Conservation (phyloP, 176 grass and related monocot genomes). For the Bromus sterilis region DNA sequence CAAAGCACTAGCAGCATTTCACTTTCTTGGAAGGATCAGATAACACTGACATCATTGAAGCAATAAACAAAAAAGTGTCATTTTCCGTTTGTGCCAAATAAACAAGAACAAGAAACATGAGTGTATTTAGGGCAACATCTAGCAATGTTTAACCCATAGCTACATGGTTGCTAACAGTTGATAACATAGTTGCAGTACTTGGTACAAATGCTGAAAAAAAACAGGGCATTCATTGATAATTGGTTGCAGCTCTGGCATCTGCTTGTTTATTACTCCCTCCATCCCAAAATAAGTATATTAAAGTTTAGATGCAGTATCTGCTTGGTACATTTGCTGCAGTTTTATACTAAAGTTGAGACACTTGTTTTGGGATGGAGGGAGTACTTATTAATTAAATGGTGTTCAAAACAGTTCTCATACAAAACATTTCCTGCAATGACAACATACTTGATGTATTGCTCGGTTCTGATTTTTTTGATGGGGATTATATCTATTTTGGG, state of each 20-base stretch:
- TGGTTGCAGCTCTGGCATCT: background rate
- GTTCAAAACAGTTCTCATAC: too few species aligned
- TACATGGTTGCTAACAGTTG: background rate
- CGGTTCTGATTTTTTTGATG: too few species aligned
- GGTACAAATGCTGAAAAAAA: background rate
- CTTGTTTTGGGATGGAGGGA: too few species aligned
- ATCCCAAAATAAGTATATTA: too few species aligned
- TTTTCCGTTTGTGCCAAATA: background rate
- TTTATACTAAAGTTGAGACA: too few species aligned
- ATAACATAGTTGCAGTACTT: background rate
- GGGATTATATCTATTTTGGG: too few species aligned
- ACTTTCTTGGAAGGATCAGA: background rate
- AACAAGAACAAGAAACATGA: background rate
- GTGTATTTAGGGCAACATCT: background rate
- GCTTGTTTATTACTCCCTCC: background rate
- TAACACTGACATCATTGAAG: background rate
- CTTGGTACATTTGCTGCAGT: too few species aligned
- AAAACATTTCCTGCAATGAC: too few species aligned
- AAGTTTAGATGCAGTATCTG: too few species aligned
- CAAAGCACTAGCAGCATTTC: background rate
- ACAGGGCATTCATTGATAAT: background rate
- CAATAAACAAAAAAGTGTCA: background rate
- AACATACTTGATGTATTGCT: too few species aligned
- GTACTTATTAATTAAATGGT: too few species aligned
- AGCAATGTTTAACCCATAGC: background rate